A percentile compares a stretch with the other conserved stretches of the same genome.
Evolutionary conservation across 768 basidiomycete genomes (phyloP).

Genomic region (Peribolospora baueri): DNA sequence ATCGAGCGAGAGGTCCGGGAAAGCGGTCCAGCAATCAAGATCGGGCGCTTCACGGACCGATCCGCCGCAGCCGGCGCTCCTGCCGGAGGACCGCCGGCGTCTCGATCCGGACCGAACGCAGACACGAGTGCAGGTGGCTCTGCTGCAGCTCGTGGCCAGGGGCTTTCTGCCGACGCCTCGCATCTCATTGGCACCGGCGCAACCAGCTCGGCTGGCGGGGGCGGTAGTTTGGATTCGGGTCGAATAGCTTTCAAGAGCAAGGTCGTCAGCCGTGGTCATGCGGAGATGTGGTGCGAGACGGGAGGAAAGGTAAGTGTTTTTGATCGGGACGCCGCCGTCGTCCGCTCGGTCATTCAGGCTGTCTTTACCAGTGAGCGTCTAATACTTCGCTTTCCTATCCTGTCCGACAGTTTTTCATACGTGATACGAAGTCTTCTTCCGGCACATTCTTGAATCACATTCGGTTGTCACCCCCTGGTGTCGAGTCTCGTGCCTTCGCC

Average conservation of each 20-base stretch:
- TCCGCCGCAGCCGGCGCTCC: slow-evolving; percentile 1
- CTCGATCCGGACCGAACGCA: too few relatives aligned
- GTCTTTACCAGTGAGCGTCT: not conserved
- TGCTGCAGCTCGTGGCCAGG: too few relatives aligned
- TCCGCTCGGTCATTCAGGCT: not conserved
- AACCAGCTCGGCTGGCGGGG: not conserved
- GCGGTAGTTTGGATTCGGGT: slow-evolving; percentile 35
- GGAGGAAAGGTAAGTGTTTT: slow-evolving; percentile 20
- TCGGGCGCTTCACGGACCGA: slow-evolving; percentile 84
- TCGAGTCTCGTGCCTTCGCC: slow-evolving; percentile 48
- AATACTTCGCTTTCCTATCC: not conserved
- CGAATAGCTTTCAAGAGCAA: slow-evolving; percentile 89
- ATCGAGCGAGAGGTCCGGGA: slow-evolving; percentile 61
- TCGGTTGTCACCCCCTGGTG: slow-evolving; percentile 55
- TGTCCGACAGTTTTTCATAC: slow-evolving; percentile 44
- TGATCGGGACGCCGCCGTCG: not conserved
- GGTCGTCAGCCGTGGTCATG: slow-evolving; percentile 80
- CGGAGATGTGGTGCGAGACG: slow-evolving; percentile 59
- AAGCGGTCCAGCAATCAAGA: slow-evolving; percentile 46
- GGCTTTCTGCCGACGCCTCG: not conserved
- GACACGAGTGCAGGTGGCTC: too few relatives aligned
- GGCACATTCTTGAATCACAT: slow-evolving; percentile 95
- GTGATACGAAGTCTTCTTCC: slow-evolving; percentile 65
- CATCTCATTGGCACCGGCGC: not conserved
- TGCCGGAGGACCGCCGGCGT: not conserved